These are phyloP conservation scores for Rubus parviflorus DNA, from an alignment of 306 rosid species.

Conservation along the genomic window DNA sequence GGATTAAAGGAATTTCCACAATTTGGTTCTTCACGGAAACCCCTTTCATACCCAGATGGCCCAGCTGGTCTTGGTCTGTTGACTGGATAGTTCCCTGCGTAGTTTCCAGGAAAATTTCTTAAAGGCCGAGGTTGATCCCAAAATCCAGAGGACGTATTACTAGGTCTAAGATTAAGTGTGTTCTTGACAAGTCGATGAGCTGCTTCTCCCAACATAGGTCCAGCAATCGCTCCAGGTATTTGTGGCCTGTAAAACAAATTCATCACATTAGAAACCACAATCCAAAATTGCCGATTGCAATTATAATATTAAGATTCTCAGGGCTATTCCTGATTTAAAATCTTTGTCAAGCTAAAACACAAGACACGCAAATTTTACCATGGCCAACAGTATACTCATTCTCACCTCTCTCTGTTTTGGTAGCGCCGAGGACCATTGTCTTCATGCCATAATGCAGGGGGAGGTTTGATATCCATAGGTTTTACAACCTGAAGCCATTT, in stretches of 20 bases:
- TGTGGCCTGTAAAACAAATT: slow-evolving; percentile 57
- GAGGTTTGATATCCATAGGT: slow-evolving; percentile 72
- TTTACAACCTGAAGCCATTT: slow-evolving; percentile 63
- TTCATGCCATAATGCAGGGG: slow-evolving; percentile 89
- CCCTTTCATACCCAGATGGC: slow-evolving; percentile 68
- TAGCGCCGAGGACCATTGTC: slow-evolving; percentile 67
- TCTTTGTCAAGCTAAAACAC: neutral
- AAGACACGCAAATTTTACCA: slow-evolving; percentile 7
- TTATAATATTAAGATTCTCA: neutral
- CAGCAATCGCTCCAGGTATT: slow-evolving; percentile 82
- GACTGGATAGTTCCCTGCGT: slow-evolving; percentile 39
- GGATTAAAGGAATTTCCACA: slow-evolving; percentile 52
- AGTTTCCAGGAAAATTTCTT: slow-evolving; percentile 39
- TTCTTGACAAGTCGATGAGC: slow-evolving; percentile 94
- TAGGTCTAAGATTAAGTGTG: slow-evolving; percentile 60
- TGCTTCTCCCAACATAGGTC: slow-evolving; percentile 86
- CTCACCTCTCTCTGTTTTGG: slow-evolving; percentile 83
- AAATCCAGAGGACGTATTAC: slow-evolving; percentile 49
- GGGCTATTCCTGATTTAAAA: neutral
- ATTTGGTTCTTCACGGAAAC: slow-evolving; percentile 60
- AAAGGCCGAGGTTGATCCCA: slow-evolving; percentile 46
- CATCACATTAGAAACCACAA: slow-evolving; percentile 19
- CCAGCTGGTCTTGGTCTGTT: slow-evolving; percentile 59
- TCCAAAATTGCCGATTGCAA: neutral
- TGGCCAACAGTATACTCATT: slow-evolving; percentile 22